Percentiles rank a stretch among this genome's conserved stretches.
phyloP scores from a whole-genome alignment of 345 rosid species.

The Eucalyptus microcorys region DNA sequence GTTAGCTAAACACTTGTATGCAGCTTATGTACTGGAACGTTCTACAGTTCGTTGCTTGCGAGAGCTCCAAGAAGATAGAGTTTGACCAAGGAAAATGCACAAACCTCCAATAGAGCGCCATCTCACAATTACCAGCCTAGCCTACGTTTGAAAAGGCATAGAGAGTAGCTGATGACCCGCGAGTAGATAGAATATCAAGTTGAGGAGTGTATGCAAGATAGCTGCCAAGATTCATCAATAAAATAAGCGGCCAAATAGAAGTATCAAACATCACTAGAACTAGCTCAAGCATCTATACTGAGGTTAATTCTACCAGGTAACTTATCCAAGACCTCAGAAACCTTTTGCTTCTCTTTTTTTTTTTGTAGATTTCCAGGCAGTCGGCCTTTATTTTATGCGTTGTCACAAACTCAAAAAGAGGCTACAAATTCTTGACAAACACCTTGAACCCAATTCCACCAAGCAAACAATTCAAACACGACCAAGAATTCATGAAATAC shows the following conservation, averaged over 20 bases:
- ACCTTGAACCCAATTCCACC: slow-evolving; percentile 20
- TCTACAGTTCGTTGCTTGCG: background rate
- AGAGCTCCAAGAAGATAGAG: background rate
- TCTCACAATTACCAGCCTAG: background rate
- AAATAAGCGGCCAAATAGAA: no score
- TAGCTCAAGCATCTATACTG: slow-evolving; percentile 38
- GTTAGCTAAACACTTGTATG: background rate
- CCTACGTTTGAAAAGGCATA: background rate
- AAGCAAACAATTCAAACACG: background rate
- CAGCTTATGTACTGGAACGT: background rate
- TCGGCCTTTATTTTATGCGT: slow-evolving; percentile 44
- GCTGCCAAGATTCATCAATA: background rate
- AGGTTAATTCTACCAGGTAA: slow-evolving; percentile 63
- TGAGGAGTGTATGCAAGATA: background rate
- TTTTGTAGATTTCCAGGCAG: slow-evolving; percentile 56
- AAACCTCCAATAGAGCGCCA: background rate
- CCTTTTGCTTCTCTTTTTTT: slow-evolving; percentile 52
- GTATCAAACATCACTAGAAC: slow-evolving; percentile 27
- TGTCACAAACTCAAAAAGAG: slow-evolving; percentile 49
- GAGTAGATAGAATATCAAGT: background rate
- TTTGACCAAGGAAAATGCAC: background rate
- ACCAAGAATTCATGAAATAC: background rate
- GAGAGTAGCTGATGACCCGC: background rate
- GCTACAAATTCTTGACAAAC: slow-evolving; percentile 60
- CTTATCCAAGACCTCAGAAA: slow-evolving; percentile 53